Conservation (phyloP, 1,284 basidiomycete genomes). For the Coniferiporia weirii region DNA sequence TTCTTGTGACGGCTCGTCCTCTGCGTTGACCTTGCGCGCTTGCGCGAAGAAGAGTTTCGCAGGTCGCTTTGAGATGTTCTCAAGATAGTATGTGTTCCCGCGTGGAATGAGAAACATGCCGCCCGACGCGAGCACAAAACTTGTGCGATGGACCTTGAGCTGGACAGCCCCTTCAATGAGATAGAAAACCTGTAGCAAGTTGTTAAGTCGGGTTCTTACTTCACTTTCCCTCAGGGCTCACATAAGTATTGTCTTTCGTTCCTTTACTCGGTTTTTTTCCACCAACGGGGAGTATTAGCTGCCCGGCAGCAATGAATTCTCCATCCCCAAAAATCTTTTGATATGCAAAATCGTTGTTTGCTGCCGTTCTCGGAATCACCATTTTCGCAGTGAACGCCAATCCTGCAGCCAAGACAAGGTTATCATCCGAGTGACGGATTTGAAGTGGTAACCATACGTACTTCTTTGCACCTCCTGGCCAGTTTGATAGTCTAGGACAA, state of each 20-base stretch:
- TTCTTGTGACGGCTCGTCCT: constrained; percentile 25
- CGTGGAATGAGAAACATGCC: constrained; percentile 90
- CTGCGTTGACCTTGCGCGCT: constrained; percentile 64
- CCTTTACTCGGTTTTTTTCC: constrained; percentile 83
- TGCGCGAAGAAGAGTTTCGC: constrained; percentile 92
- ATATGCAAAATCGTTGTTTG: constrained; percentile 72
- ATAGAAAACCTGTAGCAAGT: constrained; percentile 68
- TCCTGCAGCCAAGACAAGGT: constrained; percentile 36
- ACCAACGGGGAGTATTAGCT: constrained; percentile 75
- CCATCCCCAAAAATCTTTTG: constrained; percentile 95
- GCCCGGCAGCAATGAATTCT: constrained; percentile 87
- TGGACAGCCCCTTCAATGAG: constrained; percentile 85
- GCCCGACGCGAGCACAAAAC: constrained; percentile 74
- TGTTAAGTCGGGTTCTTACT: neutral
- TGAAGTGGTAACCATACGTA: constrained; percentile 35
- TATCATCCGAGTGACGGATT: neutral
- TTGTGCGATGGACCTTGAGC: constrained; percentile 77
- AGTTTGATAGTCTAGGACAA: constrained; percentile 66
- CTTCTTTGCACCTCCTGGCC: constrained; percentile 62
- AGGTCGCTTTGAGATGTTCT: constrained; percentile 79
- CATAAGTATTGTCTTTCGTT: constrained; percentile 93
- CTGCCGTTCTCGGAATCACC: constrained; percentile 54
- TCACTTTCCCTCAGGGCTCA: constrained; percentile 38
- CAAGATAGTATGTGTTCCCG: constrained; percentile 88
- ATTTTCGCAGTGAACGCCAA: constrained; percentile 71